Evolutionary conservation across 768 basidiomycete species (phyloP).

Genomic region (Bullera alba): DNA sequence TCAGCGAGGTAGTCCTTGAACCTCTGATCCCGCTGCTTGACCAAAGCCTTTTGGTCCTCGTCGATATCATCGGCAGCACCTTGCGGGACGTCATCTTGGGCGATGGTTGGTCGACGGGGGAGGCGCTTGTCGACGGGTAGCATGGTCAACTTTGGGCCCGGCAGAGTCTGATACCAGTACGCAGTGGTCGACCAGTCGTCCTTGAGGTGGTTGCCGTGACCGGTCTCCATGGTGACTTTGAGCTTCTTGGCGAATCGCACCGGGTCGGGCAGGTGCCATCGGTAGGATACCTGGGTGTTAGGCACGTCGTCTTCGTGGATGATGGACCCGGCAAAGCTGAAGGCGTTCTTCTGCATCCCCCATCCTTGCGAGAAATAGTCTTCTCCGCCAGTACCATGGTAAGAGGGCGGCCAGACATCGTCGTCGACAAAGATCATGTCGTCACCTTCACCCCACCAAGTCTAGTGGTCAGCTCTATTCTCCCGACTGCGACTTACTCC

Average conservation of each 20-base stretch:
- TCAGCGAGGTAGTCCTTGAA: background rate
- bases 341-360: constrained; percentile 2
- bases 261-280: background rate
- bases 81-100: background rate
- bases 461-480: background rate
- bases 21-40: background rate
- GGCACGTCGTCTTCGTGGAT: constrained; percentile 1
- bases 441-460: constrained; percentile 1
- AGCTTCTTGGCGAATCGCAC: constrained; percentile 1
- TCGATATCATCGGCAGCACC: background rate
- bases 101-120: background rate
- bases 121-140: background rate
- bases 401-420: background rate
- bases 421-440: constrained; percentile 1
- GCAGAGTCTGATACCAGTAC: constrained; percentile 1
- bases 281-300: background rate
- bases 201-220: background rate
- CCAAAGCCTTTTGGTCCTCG: background rate
- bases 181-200: background rate
- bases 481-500: background rate
- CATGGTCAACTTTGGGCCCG: background rate
- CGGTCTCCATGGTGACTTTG: background rate
- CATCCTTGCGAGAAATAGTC: constrained; percentile 1
- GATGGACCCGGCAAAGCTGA: background rate
- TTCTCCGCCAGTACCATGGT: background rate